Conservation (phyloP, 1,284 basidiomycete genomes). For the Hemileia vastatrix region DNA sequence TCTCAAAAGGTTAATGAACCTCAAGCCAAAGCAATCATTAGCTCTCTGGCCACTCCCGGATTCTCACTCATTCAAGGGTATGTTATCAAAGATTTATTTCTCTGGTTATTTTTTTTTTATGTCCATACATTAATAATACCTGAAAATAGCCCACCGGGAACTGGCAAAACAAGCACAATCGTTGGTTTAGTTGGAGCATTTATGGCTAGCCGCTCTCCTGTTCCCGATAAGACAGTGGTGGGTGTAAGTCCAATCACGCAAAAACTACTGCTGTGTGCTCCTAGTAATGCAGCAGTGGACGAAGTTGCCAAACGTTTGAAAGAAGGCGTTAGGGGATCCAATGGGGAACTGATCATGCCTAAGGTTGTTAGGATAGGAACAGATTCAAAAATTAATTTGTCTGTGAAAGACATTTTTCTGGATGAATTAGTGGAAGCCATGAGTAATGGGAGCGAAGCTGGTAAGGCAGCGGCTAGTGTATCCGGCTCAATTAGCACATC, state of each 20-base stretch:
- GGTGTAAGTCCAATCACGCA: slow-evolving; percentile 46
- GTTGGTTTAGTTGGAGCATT: slow-evolving; percentile 84
- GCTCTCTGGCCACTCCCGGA: slow-evolving; percentile 61
- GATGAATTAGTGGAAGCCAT: slow-evolving; percentile 69
- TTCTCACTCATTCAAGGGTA: slow-evolving; percentile 95
- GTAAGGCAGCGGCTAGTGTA: slow-evolving; percentile 24
- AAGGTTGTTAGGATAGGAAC: slow-evolving; percentile 84
- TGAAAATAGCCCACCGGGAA: slow-evolving; percentile 86
- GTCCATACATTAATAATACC: neutral
- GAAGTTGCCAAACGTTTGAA: slow-evolving; percentile 84
- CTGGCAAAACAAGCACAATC: slow-evolving; percentile 97
- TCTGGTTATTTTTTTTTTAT: neutral
- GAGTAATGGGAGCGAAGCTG: slow-evolving; percentile 48
- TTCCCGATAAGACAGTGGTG: slow-evolving; percentile 30
- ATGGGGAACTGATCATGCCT: slow-evolving; percentile 53
- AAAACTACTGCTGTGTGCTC: slow-evolving; percentile 88
- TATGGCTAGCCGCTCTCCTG: slow-evolving; percentile 54
- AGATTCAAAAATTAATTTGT: slow-evolving; percentile 66
- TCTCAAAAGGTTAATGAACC: slow-evolving; percentile 78
- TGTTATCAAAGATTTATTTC: no score
- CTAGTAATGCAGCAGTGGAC: slow-evolving; percentile 97
- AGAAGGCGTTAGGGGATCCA: slow-evolving; percentile 59
- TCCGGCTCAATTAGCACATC: slow-evolving; percentile 48
- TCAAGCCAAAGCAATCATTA: slow-evolving; percentile 80
- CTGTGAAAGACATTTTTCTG: slow-evolving; percentile 75